Evolutionary conservation across 192 early-diverging fungal genomes (phyloP), one percentile per base, ranked within the genome.

Genomic region (Coemansia sp.): DNA sequence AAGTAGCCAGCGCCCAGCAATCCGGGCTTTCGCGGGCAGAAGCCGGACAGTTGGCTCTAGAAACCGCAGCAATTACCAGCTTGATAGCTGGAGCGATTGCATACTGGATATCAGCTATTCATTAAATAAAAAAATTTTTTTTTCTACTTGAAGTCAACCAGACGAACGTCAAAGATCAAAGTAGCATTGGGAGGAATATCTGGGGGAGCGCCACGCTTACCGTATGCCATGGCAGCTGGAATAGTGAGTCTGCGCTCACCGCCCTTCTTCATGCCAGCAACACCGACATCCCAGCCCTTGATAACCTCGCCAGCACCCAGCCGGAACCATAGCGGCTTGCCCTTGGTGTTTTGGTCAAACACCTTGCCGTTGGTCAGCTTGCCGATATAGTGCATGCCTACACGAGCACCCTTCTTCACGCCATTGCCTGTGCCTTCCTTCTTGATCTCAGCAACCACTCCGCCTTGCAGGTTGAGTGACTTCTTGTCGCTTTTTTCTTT

Each of bases 251-350:
- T 88, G 51, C 94, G 86, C 66, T 89, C 87, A 55, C 91, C 93
- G 53, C 96, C 96, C 52, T 90, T 82, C 76, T 84, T 84, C 96
- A 98, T 96, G 28, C 94, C 94, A 11, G 74, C 68, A 53, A 90
- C 78, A 50, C 96, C 96, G 14, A 86, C 60, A 79, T 98, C 95
- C 95, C 94, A 96, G 48, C 94, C 96, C 75, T 91, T 90, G 77
- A 98, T 98, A 53, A 98, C 96, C 73, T 97, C 92, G 60, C 88
- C 86, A 18, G 76, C 76, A 21, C 92, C 93, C 35, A 98, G 80
- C 46, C 82, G 82, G 83, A 97, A 96, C 68, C 68, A 84, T 80
- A 98, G 94, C 0, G 93, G 91, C 59, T 87, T 83, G 50, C 94
- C 94, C 59, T 83, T 85, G 41, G 84, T 90, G 84, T 96, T 96